Base-by-base conservation (phyloP, 345 rosid genomes). In the Turnera subulata region DNA sequence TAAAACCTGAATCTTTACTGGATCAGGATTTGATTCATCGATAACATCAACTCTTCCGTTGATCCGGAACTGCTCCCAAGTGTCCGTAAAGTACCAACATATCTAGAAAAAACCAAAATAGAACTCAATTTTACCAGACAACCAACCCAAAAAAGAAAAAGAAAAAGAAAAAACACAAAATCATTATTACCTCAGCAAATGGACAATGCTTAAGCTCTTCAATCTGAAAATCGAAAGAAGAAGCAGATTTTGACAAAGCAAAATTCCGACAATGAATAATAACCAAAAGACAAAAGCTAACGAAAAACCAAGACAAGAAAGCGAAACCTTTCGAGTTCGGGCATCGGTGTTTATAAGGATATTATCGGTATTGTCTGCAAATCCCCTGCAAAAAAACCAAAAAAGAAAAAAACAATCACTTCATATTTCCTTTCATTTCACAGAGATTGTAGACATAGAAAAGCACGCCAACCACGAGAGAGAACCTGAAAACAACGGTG, bases 61-160 rank as follows among this genome's bases (percentile, higher is more conserved):
- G 69, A 93, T 93, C 48, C 96, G 83, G 61, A 89, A 89, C 63
- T 86, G 97, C 80, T 89, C 97, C 94, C 94, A 89, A 6, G 99
- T 76, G 54, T 79, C 84, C 3, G 96, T 75, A 25, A 93, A 86
- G 66, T 89, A 89, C 94, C 96, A 93, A 68, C 97, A 85, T 58
- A 93, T 82, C 96, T 67, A 61, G 44, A 51, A 56, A 22, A 39
- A 16, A 15, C 32, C 26, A 56, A 20, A 59, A 15, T 35, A 35
- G 25, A 38, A 5, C 46, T 35, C 19, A 43, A 1, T 61, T 38
- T 55, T 32, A 23, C 51, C 26, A 47, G 50, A 26, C 11, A 2
- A 23, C 15, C 26, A 46, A 15, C 40, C 40, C 2, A 7, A 42
- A 40, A 39, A 15, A 2, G 16, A 53, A 3, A 7, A 39, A 16